These are phyloP conservation scores for Solanum infundibuliforme DNA, from an alignment of 257 asterid species.

Conservation along the genomic window DNA sequence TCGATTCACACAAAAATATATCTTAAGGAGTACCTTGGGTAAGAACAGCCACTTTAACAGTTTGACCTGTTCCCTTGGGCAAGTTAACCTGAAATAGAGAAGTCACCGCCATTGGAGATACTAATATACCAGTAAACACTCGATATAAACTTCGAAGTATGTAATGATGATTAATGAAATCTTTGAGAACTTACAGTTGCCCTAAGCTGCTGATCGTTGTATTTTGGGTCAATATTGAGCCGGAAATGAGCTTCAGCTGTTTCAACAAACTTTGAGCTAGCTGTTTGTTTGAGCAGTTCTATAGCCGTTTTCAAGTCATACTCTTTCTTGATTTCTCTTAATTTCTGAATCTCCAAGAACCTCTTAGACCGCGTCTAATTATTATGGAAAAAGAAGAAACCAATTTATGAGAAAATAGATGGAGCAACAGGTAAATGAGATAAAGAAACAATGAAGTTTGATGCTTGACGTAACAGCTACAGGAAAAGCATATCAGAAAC, in stretches of 20 bases:
- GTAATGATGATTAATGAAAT: background rate
- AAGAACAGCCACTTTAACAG: conserved; percentile 85
- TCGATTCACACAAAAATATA: background rate
- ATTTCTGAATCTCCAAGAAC: conserved; percentile 78
- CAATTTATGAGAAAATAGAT: background rate
- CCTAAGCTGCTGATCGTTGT: conserved; percentile 93
- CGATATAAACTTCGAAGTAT: background rate
- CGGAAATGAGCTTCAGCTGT: conserved; percentile 97
- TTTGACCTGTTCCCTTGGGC: conserved; percentile 97
- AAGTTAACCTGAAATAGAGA: conserved; percentile 65
- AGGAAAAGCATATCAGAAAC: background rate
- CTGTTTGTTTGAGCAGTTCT: conserved; percentile 62
- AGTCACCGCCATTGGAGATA: background rate
- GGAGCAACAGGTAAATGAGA: background rate
- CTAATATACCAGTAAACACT: background rate
- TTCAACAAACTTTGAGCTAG: conserved; percentile 72
- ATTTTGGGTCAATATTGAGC: conserved; percentile 93
- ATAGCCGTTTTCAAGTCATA: conserved; percentile 74
- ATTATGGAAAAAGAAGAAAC: background rate
- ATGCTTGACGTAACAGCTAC: background rate
- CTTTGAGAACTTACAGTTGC: conserved; percentile 62
- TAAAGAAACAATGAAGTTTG: background rate
- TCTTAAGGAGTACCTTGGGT: conserved; percentile 63
- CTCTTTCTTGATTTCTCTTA: conserved; percentile 80
- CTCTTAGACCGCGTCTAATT: conserved; percentile 90